Evolutionary conservation across 768 basidiomycete species (phyloP), one percentile per base, ranked within the genome.

Genomic region (Rhizopogon sp.): DNA sequence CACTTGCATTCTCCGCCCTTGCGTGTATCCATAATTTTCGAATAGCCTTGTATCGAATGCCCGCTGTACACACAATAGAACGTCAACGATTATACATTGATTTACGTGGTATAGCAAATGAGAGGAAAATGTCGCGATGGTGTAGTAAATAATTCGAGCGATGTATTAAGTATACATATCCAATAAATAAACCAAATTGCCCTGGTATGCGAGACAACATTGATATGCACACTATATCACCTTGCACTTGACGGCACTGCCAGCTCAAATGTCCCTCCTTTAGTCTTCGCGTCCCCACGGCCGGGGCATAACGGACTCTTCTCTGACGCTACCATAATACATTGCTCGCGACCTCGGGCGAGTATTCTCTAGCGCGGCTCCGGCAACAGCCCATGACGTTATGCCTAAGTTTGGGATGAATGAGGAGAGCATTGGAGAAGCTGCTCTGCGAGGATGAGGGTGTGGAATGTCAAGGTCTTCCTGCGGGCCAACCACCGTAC

Each of bases 381-480:
- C 62, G 28, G 64, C 59, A 10, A 66, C 56, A 37, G 70, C 60
- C 75, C 74, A 73, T 17, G 73, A 68, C 4, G 68, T 67, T 14
- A 49, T 16, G 20, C 11, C 16, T 43, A 75, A 53, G 52, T 57
- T 63, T 6, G 72, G 74, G 42, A 75, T 63, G 4, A 74, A 58
- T 35, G 61, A 63, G 2, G 60, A 60, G 39, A 64, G 56, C 14
- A 58, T 53, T 13, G 68, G 65, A 46, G 64, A 55, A 16, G 59
- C 39, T 49, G 59, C 58, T 25, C 64, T 67, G 8, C 56, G 60
- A 13, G 53, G 63, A 33, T 64, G 68, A 16, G 63, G 56, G 35
- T 55, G 53, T 13, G 60, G 57, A 3, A 57, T 41, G 54, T 53
- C 61, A 31, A 33, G 35, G 16, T 17, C 47, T 28, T 55, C 61